A percentile compares a stretch with the other conserved stretches of the same genome.
These are phyloP conservation scores for Penicillium paneum DNA, from an alignment of 2,329 filamentous ascomycete species.

Conservation along the genomic window DNA sequence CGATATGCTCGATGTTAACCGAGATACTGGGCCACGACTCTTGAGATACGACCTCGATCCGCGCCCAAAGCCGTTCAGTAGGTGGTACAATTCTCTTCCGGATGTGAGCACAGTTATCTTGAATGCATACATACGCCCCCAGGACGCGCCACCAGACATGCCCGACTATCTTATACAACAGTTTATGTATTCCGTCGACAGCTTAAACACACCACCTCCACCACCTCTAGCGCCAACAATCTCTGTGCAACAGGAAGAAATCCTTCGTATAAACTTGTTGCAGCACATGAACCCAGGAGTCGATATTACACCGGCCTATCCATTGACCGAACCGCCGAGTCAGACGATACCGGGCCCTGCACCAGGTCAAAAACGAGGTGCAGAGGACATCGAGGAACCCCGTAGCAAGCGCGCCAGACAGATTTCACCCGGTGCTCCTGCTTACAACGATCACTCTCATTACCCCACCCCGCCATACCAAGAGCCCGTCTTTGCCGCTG, in stretches of 20 bases:
- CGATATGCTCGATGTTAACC: constrained; percentile 17
- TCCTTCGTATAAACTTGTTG: neutral
- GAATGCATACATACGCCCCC: constrained; percentile 12
- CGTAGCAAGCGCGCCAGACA: neutral
- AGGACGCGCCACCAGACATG: constrained; percentile 3
- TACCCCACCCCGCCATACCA: neutral
- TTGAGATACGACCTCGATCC: constrained; percentile 17
- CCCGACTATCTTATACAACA: constrained; percentile 15
- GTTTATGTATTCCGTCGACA: constrained; percentile 10
- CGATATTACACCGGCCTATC: neutral
- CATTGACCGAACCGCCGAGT: neutral
- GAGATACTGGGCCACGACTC: constrained; percentile 34
- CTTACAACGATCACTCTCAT: neutral
- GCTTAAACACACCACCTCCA: neutral
- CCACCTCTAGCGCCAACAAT: neutral
- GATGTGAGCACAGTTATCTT: neutral
- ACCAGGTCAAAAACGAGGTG: neutral
- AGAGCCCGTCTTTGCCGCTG: constrained; percentile 3
- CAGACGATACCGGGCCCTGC: neutral
- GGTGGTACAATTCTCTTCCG: constrained; percentile 19
- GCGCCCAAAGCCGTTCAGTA: constrained; percentile 22
- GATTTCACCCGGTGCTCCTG: constrained; percentile 5
- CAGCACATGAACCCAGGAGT: neutral
- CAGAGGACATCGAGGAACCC: neutral
- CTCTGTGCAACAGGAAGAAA: neutral